Evolutionary conservation across 2,329 filamentous ascomycete genomes (phyloP).

Genomic region (Claviceps pusilla): DNA sequence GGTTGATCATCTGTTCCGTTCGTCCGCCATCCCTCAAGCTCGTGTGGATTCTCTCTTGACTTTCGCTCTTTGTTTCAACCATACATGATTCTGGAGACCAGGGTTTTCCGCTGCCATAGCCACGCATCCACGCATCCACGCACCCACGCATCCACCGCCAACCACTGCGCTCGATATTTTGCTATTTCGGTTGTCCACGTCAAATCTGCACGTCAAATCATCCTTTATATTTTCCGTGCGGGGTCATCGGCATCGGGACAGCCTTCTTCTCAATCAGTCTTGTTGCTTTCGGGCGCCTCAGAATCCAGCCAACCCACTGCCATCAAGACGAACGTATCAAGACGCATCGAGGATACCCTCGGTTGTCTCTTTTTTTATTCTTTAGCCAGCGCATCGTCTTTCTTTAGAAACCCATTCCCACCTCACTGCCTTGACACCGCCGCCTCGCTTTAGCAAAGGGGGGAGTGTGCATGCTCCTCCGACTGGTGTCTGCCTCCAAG

Average conservation of each 20-base stretch:
- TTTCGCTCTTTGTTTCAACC: not conserved
- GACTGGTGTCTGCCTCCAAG: not conserved
- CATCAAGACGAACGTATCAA: not conserved
- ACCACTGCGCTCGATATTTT: not conserved
- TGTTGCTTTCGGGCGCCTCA: not conserved
- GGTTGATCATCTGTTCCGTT: not conserved
- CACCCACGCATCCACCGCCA: not conserved
- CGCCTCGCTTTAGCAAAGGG: not conserved
- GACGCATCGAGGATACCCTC: not conserved
- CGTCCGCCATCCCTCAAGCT: not conserved
- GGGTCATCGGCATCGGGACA: not conserved
- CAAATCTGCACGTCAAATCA: not conserved
- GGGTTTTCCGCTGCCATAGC: not conserved
- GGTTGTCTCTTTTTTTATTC: not conserved
- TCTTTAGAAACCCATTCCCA: not conserved
- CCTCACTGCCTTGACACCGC: not conserved
- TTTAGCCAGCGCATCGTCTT: not conserved
- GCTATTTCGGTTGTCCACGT: not conserved
- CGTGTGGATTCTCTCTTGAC: not conserved
- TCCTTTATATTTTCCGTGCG: not conserved
- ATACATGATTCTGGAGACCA: not conserved
- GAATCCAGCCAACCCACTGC: not conserved
- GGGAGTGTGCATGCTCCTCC: not conserved
- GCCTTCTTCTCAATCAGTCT: not conserved
- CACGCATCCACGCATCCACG: too few species aligned